phyloP scores from a whole-genome alignment of 176 grass and related monocot species.

The Triticum turgidum region DNA sequence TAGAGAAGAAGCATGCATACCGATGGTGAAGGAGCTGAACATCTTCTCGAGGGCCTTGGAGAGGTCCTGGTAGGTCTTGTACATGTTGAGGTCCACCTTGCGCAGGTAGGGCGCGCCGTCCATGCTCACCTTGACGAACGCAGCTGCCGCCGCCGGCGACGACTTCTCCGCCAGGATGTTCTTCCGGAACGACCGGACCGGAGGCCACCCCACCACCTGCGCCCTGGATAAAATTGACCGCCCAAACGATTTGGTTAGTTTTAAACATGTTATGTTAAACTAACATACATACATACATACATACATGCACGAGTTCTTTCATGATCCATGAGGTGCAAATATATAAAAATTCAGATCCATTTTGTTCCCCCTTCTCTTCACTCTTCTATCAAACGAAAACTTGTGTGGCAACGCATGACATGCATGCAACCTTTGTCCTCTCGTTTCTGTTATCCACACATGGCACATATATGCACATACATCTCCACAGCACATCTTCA shows the following conservation, averaged over 20 bases:
- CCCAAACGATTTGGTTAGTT: not conserved
- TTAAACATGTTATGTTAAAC: not conserved
- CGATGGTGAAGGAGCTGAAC: slow-evolving; percentile 91
- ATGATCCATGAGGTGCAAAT: too few species aligned
- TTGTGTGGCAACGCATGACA: too few species aligned
- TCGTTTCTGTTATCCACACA: too few species aligned
- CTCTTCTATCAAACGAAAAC: too few species aligned
- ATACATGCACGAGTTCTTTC: too few species aligned
- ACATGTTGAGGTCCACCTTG: slow-evolving; percentile 89
- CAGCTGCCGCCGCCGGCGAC: not conserved
- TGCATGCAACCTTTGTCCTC: too few species aligned
- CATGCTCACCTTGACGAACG: slow-evolving; percentile 96
- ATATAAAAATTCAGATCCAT: too few species aligned
- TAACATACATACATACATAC: too few species aligned
- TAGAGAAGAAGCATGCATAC: slow-evolving; percentile 18
- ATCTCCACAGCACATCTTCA: not conserved
- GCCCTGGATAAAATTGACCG: slow-evolving; percentile 40
- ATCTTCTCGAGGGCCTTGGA: slow-evolving; percentile 87
- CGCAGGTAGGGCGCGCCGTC: slow-evolving; percentile 89
- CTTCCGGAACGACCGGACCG: slow-evolving; percentile 92
- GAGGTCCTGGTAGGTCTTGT: slow-evolving; percentile 92
- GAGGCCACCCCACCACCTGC: slow-evolving; percentile 93
- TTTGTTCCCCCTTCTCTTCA: too few species aligned
- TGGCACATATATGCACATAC: too few species aligned
- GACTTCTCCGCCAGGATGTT: slow-evolving; percentile 76